These are phyloP conservation scores for Biancaea sappan DNA, from an alignment of 306 rosid genomes.

Conservation along the genomic window DNA sequence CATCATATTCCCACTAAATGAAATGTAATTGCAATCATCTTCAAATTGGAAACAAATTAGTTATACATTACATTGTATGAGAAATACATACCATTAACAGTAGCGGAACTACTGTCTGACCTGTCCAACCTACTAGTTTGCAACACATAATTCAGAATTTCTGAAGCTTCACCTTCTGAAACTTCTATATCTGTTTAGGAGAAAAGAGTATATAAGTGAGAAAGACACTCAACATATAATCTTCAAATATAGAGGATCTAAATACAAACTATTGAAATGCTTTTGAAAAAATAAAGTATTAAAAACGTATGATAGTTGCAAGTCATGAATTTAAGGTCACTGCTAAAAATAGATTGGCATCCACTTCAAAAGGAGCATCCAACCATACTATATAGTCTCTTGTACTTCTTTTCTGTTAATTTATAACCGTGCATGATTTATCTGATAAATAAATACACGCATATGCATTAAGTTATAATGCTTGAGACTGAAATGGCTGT, in stretches of 20 bases:
- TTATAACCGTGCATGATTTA: neutral
- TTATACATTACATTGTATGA: constrained; percentile 12
- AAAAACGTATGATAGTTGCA: neutral
- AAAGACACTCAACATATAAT: neutral
- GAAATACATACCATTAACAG: constrained; percentile 57
- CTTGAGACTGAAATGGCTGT: neutral
- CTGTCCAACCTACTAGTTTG: constrained; percentile 49
- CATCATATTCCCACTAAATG: neutral
- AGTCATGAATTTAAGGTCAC: neutral
- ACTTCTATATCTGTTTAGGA: constrained; percentile 61
- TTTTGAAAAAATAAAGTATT: neutral
- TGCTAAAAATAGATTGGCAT: neutral
- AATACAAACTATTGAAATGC: neutral
- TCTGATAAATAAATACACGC: neutral
- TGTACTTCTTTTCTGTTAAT: neutral
- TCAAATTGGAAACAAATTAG: constrained; percentile 1
- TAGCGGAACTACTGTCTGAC: constrained; percentile 40
- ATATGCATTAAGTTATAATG: neutral
- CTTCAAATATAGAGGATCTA: constrained; percentile 11
- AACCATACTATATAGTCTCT: neutral
- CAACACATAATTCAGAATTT: constrained; percentile 66
- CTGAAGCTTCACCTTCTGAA: constrained; percentile 65
- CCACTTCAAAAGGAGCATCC: neutral
- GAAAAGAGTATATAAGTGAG: constrained; percentile 14
- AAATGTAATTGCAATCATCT: neutral